Evolutionary conservation across 495 filamentous ascomycete genomes (phyloP), one percentile per base, ranked within the genome.

Genomic region (Chaetomium tenue): DNA sequence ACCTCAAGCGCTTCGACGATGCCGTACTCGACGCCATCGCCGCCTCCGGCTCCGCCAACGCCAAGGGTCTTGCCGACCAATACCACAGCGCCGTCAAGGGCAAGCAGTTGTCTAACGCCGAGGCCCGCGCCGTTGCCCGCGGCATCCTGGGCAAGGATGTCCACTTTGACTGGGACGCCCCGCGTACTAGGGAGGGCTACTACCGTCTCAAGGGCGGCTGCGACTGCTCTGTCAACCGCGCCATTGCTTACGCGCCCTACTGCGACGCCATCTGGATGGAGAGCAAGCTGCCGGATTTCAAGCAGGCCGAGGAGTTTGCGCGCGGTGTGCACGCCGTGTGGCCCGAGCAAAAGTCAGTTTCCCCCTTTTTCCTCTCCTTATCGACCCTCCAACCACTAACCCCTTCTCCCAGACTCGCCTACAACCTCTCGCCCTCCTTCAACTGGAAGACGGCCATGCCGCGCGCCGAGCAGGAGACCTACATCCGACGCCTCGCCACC

Each of bases 391-490:
- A 13, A 4, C 13, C 13, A 37, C 40, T 16, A 44, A 44, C 40
- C 40, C 16, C 20, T n/a, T n/a, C 37, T 26, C 5, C 4, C 63
- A 92, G 89, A 76, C 87, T 98, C 66, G 88, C 94, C 6, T 98
- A 98, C 81, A 98, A 98, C 81, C 88, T 98, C 58, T 97, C 92
- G 0, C 95, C 95, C 30, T 96, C 92, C 46, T 98, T 98, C 88
- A 98, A 98, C 86, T 98, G 94, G 94, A 97, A 98, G 82, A 81
- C 92, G 51, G 94, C 95, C 73, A 98, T 98, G 95, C 82, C 90
- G 30, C 85, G 88, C 67, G 82, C 87, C 52, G 95, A 98, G 75
- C 95, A 98, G 78, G 91, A 96, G 79, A 98, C 95, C 23, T 98
- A 97, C 80, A 98, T 98, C 81, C 79, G 87, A 65, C 91, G 93